Percentiles rank a stretch among this genome's conserved stretches.
phyloP scores from a whole-genome alignment of 805 yeast genomes.

The Kodamaea kaohsiungensis region DNA sequence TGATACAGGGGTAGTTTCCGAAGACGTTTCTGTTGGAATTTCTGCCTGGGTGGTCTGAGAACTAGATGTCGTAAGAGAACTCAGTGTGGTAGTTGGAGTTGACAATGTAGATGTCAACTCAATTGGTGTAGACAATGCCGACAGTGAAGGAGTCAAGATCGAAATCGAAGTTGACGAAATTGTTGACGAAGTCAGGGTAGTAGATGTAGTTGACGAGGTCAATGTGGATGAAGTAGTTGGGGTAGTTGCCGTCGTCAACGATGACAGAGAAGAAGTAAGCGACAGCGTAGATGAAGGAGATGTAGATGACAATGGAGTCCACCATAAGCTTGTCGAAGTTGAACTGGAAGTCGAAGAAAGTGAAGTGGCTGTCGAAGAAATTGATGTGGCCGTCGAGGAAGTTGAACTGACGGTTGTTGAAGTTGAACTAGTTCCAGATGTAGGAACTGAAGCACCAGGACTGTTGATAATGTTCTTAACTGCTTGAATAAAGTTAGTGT shows the following conservation, averaged over 20 bases:
- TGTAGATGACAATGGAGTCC: conserved; percentile 5
- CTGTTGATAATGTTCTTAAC: conserved; percentile 18
- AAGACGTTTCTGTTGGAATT: not conserved
- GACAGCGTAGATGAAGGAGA: conserved; percentile 3
- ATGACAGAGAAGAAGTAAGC: not conserved
- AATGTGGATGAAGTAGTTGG: conserved; percentile 3
- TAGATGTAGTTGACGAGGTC: conserved; percentile 3
- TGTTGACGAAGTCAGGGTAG: not conserved
- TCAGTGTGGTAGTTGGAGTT: not conserved
- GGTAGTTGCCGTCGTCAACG: conserved; percentile 5
- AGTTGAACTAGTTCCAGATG: conserved; percentile 2
- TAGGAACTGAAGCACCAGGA: conserved; percentile 6
- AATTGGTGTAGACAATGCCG: not conserved
- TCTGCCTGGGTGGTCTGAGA: not conserved
- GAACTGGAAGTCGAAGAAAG: conserved; percentile 6
- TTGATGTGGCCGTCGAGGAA: conserved; percentile 3
- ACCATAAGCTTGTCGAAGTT: not conserved
- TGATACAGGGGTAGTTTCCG: not conserved
- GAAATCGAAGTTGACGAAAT: not conserved
- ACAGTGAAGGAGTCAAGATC: not conserved
- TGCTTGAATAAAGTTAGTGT: conserved; percentile 19
- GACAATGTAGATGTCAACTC: not conserved
- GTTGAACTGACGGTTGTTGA: too few relatives aligned
- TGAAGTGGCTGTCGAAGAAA: conserved; percentile 2
- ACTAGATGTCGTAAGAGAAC: not conserved